phyloP scores from a whole-genome alignment of 345 rosid species.

The Erucastrum elatum region DNA sequence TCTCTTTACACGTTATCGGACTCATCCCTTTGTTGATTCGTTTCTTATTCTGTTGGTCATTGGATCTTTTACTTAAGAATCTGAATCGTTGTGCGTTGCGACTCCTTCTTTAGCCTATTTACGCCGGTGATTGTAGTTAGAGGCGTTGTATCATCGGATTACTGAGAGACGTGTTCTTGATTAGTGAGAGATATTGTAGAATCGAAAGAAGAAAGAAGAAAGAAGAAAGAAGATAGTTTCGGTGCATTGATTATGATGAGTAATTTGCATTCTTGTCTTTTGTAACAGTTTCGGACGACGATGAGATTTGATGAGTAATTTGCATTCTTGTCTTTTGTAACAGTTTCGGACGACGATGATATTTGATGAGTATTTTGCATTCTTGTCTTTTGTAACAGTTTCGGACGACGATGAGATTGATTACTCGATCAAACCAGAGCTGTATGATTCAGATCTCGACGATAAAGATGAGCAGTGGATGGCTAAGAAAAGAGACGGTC shows the following conservation, averaged over 20 bases:
- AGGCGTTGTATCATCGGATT: no score
- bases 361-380: not conserved
- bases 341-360: no score
- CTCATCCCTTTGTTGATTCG: not conserved
- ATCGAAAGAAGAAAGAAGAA: not conserved
- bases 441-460: conserved; percentile 71
- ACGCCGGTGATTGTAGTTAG: no score
- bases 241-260: not conserved
- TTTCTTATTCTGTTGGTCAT: not conserved
- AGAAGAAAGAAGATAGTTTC: no score
- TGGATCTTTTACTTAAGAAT: no score
- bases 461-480: conserved; percentile 72
- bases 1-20: not conserved
- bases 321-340: no score
- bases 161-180: not conserved
- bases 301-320: no score
- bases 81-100: no score
- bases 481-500: conserved; percentile 53
- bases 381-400: conserved; percentile 42
- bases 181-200: not conserved
- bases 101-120: no score
- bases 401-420: conserved; percentile 81
- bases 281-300: conserved; percentile 68
- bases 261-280: not conserved
- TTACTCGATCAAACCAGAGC: conserved; percentile 64